Evolutionary conservation across 495 filamentous ascomycete genomes (phyloP).

Genomic region (Aspergillus homomorphus): DNA sequence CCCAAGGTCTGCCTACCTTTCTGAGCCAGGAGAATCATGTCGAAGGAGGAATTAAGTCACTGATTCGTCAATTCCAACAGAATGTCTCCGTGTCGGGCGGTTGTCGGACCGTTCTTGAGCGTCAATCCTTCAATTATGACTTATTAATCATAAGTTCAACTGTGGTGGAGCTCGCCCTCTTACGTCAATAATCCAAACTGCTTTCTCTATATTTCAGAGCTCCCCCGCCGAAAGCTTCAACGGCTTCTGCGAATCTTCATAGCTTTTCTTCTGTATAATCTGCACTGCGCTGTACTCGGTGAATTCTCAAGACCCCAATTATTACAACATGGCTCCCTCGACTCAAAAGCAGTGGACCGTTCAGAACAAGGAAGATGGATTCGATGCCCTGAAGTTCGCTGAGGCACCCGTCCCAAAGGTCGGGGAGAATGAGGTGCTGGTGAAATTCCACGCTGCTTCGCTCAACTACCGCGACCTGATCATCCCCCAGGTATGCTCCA

Average conservation of each 20-base stretch:
- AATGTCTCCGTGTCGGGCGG: background rate
- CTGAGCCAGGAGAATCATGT: conserved; percentile 1
- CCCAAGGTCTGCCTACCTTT: background rate
- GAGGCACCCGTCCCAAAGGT: conserved; percentile 55
- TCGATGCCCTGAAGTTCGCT: conserved; percentile 58
- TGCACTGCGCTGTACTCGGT: background rate
- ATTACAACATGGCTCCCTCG: conserved; percentile 42
- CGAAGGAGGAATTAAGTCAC: background rate
- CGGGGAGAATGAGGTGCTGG: conserved; percentile 70
- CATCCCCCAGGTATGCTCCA: conserved; percentile 57
- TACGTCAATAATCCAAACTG: conserved; percentile 22
- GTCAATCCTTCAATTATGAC: background rate
- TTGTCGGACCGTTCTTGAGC: background rate
- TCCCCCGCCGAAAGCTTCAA: background rate
- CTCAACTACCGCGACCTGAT: conserved; percentile 82
- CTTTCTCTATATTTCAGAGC: conserved; percentile 4
- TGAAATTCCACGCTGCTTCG: conserved; percentile 70
- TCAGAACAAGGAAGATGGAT: conserved; percentile 50
- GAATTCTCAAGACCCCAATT: background rate
- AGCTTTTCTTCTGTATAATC: background rate
- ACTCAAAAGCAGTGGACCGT: conserved; percentile 67
- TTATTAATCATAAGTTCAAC: conserved; percentile 19
- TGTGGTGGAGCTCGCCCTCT: conserved; percentile 16
- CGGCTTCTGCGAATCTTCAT: background rate
- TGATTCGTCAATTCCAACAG: background rate